These are phyloP conservation scores for Diddensiella transvaalensis DNA, from an alignment of 805 yeast species.

Conservation along the genomic window DNA sequence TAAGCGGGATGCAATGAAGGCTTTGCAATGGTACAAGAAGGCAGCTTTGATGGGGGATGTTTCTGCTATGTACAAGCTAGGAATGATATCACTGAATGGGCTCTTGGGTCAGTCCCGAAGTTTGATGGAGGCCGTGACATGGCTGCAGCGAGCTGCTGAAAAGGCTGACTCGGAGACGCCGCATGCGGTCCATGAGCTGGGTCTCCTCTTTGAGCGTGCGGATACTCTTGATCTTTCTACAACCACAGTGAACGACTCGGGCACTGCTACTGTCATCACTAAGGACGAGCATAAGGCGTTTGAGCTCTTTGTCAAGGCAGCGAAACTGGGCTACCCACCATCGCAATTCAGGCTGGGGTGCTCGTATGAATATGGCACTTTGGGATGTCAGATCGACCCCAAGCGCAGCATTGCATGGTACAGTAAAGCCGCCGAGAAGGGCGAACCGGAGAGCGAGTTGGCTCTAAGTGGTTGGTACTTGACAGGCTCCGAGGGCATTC, in stretches of 20 bases:
- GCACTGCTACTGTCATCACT: constrained; percentile 23
- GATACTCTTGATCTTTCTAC: constrained; percentile 27
- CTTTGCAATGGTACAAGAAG: constrained; percentile 51
- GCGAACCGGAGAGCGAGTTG: constrained; percentile 64
- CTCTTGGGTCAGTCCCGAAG: constrained; percentile 38
- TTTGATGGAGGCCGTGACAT: constrained; percentile 43
- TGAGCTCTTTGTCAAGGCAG: constrained; percentile 54
- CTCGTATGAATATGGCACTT: constrained; percentile 67
- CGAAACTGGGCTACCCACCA: constrained; percentile 56
- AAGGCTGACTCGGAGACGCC: constrained; percentile 44
- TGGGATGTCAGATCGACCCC: constrained; percentile 50
- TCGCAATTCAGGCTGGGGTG: constrained; percentile 70
- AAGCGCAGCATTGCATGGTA: constrained; percentile 70
- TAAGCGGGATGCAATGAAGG: constrained; percentile 40
- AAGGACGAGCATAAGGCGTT: constrained; percentile 42
- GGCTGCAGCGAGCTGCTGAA: constrained; percentile 51
- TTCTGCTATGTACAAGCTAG: constrained; percentile 71
- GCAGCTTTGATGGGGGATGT: constrained; percentile 63
- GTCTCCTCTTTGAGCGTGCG: constrained; percentile 50
- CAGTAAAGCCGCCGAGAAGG: constrained; percentile 59
- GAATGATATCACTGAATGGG: constrained; percentile 58
- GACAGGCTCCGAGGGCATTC: constrained; percentile 61
- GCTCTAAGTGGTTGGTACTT: constrained; percentile 78
- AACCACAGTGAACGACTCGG: constrained; percentile 12
- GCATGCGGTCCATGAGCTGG: constrained; percentile 58